phyloP scores from a whole-genome alignment of 1,284 basidiomycete genomes.

The Meira miltonrushii region DNA sequence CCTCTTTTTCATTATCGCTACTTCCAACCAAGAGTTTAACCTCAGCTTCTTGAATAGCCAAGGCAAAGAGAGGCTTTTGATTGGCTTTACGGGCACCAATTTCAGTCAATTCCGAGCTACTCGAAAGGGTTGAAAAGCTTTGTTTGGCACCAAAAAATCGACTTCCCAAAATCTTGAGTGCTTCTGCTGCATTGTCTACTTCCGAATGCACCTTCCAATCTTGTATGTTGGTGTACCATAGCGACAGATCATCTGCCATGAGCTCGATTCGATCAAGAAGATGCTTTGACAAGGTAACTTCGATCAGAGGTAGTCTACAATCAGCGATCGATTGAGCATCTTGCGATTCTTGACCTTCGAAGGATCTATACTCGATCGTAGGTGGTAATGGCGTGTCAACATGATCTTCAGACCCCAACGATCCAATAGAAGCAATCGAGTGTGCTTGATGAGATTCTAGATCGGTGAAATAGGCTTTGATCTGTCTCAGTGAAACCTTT shows the following conservation, averaged over 20 bases:
- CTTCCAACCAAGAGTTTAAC: background rate
- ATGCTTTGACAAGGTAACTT: constrained; percentile 22
- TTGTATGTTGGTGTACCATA: constrained; percentile 24
- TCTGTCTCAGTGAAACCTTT: too few relatives aligned
- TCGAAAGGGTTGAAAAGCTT: constrained; percentile 23
- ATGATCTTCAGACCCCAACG: background rate
- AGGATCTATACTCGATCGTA: constrained; percentile 1
- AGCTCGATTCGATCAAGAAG: constrained; percentile 36
- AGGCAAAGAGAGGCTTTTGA: constrained; percentile 18
- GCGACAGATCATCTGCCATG: constrained; percentile 34
- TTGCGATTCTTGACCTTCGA: too few relatives aligned
- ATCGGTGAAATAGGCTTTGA: too few relatives aligned
- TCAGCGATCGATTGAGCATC: constrained; percentile 11
- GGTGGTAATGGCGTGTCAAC: constrained; percentile 4
- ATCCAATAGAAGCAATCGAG: background rate
- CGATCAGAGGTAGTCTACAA: constrained; percentile 23
- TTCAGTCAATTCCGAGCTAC: constrained; percentile 28
- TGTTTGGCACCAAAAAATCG: constrained; percentile 30
- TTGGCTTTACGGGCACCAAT: constrained; percentile 15
- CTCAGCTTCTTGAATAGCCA: constrained; percentile 21
- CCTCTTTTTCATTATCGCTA: background rate
- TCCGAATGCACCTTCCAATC: constrained; percentile 11
- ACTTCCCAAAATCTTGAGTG: constrained; percentile 32
- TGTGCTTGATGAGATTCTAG: too few relatives aligned
- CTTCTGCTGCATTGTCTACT: constrained; percentile 23